A percentile compares a stretch with the other conserved stretches of the same genome.
Conservation (phyloP, 305 asterid species). For the Fraxinus sp. region DNA sequence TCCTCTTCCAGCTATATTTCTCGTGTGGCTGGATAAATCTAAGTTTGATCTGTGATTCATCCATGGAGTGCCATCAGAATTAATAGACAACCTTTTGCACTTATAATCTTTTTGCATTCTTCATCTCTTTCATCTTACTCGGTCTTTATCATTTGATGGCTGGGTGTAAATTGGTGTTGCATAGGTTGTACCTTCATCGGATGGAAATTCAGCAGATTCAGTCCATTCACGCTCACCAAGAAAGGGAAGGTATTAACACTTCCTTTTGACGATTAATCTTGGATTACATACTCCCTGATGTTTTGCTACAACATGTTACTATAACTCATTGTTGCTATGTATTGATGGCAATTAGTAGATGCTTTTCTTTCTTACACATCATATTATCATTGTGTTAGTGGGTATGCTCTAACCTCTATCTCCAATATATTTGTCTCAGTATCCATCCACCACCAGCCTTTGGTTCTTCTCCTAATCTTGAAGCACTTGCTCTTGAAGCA, state of each 20-base stretch:
- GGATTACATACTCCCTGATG: slow-evolving; percentile 8
- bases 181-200: slow-evolving; percentile 56
- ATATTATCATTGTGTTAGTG: slow-evolving; percentile 7
- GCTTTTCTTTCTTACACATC: not conserved
- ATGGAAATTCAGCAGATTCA: slow-evolving; percentile 51
- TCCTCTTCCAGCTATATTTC: not conserved
- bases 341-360: not conserved
- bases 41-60: not conserved
- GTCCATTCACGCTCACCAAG: slow-evolving; percentile 45
- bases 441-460: slow-evolving; percentile 97
- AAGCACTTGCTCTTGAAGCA: slow-evolving; percentile 81
- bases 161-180: slow-evolving; percentile 18
- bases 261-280: slow-evolving; percentile 6
- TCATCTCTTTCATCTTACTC: slow-evolving; percentile 18
- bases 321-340: not conserved
- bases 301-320: slow-evolving; percentile 1
- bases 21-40: slow-evolving; percentile 6
- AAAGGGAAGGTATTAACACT: slow-evolving; percentile 43
- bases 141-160: slow-evolving; percentile 21
- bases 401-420: slow-evolving; percentile 26
- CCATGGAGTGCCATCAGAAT: slow-evolving; percentile 5
- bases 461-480: slow-evolving; percentile 98
- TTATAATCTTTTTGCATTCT: slow-evolving; percentile 7
- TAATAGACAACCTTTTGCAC: not conserved
- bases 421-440: slow-evolving; percentile 40